phyloP scores from a whole-genome alignment of 768 basidiomycete genomes.

The Collybia mongolica region DNA sequence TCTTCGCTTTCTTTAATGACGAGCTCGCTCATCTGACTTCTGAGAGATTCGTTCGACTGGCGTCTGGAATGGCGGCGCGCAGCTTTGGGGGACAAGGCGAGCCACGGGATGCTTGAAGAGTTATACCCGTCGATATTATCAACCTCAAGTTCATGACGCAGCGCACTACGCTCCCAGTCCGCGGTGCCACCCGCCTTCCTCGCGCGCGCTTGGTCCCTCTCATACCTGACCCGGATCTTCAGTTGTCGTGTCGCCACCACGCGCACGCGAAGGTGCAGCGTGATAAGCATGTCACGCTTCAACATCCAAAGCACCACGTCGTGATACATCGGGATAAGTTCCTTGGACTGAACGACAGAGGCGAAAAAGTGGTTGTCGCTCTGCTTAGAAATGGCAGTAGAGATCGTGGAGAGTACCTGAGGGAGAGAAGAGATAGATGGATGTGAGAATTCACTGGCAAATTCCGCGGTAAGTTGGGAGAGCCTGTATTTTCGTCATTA shows the following conservation, averaged over 20 bases:
- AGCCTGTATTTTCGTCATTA: slow-evolving; percentile 33
- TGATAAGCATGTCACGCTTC: slow-evolving; percentile 80
- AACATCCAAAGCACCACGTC: slow-evolving; percentile 92
- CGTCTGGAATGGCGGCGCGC: slow-evolving; percentile 46
- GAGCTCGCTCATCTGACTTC: slow-evolving; percentile 38
- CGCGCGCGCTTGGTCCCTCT: slow-evolving; percentile 36
- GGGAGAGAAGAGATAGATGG: slow-evolving; percentile 69
- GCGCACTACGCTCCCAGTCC: slow-evolving; percentile 12
- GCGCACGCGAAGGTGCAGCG: slow-evolving; percentile 83
- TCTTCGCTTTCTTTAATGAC: slow-evolving; percentile 29
- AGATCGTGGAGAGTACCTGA: slow-evolving; percentile 71
- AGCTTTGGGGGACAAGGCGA: slow-evolving; percentile 55
- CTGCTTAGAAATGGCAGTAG: slow-evolving; percentile 62
- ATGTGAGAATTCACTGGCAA: slow-evolving; percentile 58
- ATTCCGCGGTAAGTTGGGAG: slow-evolving; percentile 54
- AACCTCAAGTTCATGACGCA: slow-evolving; percentile 16
- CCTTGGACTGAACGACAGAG: slow-evolving; percentile 69
- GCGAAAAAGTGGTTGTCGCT: slow-evolving; percentile 77
- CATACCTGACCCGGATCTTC: slow-evolving; percentile 64
- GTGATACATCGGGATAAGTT: slow-evolving; percentile 67
- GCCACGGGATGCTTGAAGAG: slow-evolving; percentile 33
- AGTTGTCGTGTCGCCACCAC: slow-evolving; percentile 76
- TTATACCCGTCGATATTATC: slow-evolving; percentile 18
- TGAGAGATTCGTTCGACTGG: slow-evolving; percentile 45
- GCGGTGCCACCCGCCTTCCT: slow-evolving; percentile 16